phyloP scores from a whole-genome alignment of 331 rosid species.

The Quercus lobata region DNA sequence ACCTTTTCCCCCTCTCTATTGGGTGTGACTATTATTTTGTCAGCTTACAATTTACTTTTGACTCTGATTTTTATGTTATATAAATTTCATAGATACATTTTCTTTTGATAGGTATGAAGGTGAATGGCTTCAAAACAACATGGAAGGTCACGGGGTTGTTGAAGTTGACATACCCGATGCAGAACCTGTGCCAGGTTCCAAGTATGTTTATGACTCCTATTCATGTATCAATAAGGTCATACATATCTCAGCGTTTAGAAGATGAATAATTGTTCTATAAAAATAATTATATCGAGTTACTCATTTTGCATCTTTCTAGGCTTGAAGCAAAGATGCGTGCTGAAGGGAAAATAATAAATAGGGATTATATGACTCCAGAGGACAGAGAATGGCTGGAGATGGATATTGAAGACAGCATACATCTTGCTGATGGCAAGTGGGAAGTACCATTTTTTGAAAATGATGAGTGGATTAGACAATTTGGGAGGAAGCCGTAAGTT shows the following conservation, averaged over 20 bases:
- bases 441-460: constrained; percentile 80
- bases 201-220: constrained; percentile 45
- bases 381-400: constrained; percentile 88
- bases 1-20: background rate
- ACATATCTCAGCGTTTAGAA: constrained; percentile 9
- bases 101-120: constrained; percentile 77
- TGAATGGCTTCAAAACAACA: constrained; percentile 86
- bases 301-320: constrained; percentile 41
- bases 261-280: constrained; percentile 7
- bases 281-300: constrained; percentile 13
- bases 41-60: constrained; percentile 1
- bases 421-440: constrained; percentile 43
- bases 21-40: constrained; percentile 6
- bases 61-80: constrained; percentile 12
- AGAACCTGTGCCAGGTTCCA: constrained; percentile 92
- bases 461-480: constrained; percentile 64
- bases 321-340: constrained; percentile 91
- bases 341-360: constrained; percentile 64
- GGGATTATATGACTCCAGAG: constrained; percentile 78
- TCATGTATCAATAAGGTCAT: constrained; percentile 3
- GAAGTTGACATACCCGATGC: constrained; percentile 89
- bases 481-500: constrained; percentile 82
- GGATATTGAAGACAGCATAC: constrained; percentile 85
- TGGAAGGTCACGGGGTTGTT: constrained; percentile 92
- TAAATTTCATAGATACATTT: constrained; percentile 14